A percentile compares a stretch with the other conserved stretches of the same genome.
Conservation (phyloP, 2,329 filamentous ascomycete species). For the Epichloe brachyelytri region DNA sequence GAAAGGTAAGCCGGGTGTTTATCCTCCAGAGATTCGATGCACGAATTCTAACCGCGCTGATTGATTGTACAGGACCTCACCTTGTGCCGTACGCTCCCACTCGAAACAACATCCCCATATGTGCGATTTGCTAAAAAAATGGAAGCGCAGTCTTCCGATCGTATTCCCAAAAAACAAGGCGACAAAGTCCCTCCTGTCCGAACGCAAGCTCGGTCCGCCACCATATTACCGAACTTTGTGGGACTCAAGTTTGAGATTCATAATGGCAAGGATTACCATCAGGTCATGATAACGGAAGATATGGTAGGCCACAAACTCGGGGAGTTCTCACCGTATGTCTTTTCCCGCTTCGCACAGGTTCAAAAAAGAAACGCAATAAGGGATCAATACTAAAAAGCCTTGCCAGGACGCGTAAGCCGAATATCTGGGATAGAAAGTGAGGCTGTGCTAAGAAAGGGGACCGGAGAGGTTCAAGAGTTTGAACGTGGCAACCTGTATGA, state of each 20-base stretch:
- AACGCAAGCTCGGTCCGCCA: conserved; percentile 78
- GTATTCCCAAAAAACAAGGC: conserved; percentile 42
- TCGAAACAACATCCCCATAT: background rate
- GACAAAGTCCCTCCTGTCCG: conserved; percentile 59
- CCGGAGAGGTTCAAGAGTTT: background rate
- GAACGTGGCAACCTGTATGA: background rate
- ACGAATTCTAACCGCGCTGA: background rate
- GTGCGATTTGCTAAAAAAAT: conserved; percentile 4
- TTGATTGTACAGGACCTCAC: conserved; percentile 29
- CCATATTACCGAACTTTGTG: conserved; percentile 85
- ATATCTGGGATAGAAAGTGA: conserved; percentile 36
- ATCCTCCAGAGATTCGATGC: background rate
- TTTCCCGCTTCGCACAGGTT: background rate
- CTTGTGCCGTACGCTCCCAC: conserved; percentile 35
- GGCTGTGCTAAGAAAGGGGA: conserved; percentile 7
- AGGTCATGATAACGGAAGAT: conserved; percentile 77
- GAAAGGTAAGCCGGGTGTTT: conserved; percentile 56
- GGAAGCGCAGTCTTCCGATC: conserved; percentile 44
- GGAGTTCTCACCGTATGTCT: conserved; percentile 74
- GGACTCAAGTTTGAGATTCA: conserved; percentile 81
- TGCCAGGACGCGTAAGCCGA: conserved; percentile 43
- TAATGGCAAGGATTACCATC: conserved; percentile 79
- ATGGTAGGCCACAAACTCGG: conserved; percentile 95
- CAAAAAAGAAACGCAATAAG: background rate
- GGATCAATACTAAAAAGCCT: background rate